Base-by-base conservation (phyloP, 192 early-diverging fungal genomes). In the Umbelopsis isabellina region DNA sequence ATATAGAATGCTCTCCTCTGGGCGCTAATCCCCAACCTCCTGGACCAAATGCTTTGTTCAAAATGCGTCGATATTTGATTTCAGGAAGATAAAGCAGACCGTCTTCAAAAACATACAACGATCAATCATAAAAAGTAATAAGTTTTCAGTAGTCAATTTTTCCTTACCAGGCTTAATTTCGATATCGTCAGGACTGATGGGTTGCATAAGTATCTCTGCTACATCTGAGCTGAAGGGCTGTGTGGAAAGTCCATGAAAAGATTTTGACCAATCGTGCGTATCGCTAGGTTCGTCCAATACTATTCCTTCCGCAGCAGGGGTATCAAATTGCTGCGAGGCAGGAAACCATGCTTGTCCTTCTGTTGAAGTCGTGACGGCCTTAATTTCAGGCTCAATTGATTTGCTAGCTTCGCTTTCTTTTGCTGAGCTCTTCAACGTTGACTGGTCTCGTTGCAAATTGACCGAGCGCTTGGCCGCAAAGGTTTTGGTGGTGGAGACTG, bases 11-110 rank as follows among this genome's bases (percentile, higher is more conserved):
- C 15, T 93, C 91, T 41, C 92, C 92, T 49, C 96, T 89, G 11
- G 95, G 95, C 18, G 94, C 91, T n/a, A 94, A 75, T 3, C 90
- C 91, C 91, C 92, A 93, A 8, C 85, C 86, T 72, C 93, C 97
- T 18, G 97, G 97, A 20, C 96, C 95, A 84, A 99, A 98, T 8
- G 96, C 93, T 50, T 85, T 88, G 83, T 97, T 97, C 46, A 99
- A 86, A 52, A 97, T 93, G 46, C 96, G 90, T n/a, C 97, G 87
- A 80, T 97, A 97, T 69, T 97, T 97, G 73, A 99, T 99, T 81
- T 98, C 97, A 46, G 96, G 96, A 18, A 98, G 83, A 72, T 98
- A 98, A 21, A 96, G 73, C 46, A 95, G 68, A n/a, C 97, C 97
- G 73, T 99, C 97, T 87, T 41, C 11, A 41, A 70, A 77, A 51